Conservation (phyloP, 169 alveolate species). For the Plasmodium cynomolgi region DNA sequence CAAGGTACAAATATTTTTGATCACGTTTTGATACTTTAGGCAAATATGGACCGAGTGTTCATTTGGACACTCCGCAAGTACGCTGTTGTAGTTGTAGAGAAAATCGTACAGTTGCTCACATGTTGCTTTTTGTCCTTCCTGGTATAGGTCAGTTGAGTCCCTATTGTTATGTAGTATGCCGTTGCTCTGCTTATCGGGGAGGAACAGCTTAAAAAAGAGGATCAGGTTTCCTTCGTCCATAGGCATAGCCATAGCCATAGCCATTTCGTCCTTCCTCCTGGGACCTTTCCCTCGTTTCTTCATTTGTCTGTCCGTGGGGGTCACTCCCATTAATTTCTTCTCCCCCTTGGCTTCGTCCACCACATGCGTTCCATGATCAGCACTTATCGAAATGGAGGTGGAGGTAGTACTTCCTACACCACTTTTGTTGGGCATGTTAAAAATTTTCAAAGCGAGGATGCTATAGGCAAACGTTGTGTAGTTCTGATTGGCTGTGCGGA, state of each 20-base stretch:
- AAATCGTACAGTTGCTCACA: conserved; percentile 26
- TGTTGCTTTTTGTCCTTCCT: not conserved
- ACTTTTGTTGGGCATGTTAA: not conserved
- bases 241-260: not conserved
- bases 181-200: not conserved
- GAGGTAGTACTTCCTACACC: not conserved
- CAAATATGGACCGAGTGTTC: conserved; percentile 19
- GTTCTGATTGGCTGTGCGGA: conserved; percentile 1
- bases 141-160: not conserved
- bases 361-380: not conserved
- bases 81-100: conserved; percentile 19
- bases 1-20: not conserved
- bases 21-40: conserved; percentile 15
- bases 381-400: not conserved
- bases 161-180: not conserved
- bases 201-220: conserved; percentile 10
- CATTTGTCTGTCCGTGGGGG: not conserved
- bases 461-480: not conserved
- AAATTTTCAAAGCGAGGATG: not conserved
- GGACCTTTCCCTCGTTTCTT: not conserved
- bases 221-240: conserved; percentile 1
- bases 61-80: conserved; percentile 5
- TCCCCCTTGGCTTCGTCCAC: not conserved
- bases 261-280: not conserved
- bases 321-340: not conserved